phyloP scores from a whole-genome alignment of 176 grass and related monocot species.

The Typha latifolia region DNA sequence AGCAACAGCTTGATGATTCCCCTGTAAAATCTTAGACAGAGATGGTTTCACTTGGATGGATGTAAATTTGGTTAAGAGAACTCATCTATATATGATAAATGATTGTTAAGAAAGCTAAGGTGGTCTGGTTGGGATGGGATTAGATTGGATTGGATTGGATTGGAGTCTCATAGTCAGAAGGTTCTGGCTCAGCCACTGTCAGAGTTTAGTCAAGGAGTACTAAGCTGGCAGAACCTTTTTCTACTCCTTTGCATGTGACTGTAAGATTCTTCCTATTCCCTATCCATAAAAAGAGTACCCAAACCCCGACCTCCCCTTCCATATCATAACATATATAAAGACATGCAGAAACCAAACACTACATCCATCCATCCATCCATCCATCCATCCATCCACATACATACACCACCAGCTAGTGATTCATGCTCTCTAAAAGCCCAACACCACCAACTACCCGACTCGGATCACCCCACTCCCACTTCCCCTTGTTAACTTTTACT shows the following conservation, averaged over 20 bases:
- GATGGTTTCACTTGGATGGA: too few species aligned
- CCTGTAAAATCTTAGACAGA: conserved; percentile 12
- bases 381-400: background rate
- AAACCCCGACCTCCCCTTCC: background rate
- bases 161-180: background rate
- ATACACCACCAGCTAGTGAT: background rate
- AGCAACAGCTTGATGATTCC: background rate
- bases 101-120: too few species aligned
- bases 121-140: too few species aligned
- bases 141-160: too few species aligned
- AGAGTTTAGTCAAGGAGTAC: background rate
- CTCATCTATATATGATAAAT: too few species aligned
- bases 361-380: too few species aligned
- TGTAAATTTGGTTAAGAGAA: too few species aligned
- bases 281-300: background rate
- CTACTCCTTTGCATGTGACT: conserved; percentile 7
- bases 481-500: background rate
- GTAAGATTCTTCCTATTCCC: conserved; percentile 5
- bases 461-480: background rate
- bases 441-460: conserved; percentile 34
- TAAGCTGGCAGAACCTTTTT: background rate
- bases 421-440: conserved; percentile 33
- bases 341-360: background rate
- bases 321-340: background rate
- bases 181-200: background rate